phyloP scores from a whole-genome alignment of 129 eudicot species.

The Artemisia tridentata region DNA sequence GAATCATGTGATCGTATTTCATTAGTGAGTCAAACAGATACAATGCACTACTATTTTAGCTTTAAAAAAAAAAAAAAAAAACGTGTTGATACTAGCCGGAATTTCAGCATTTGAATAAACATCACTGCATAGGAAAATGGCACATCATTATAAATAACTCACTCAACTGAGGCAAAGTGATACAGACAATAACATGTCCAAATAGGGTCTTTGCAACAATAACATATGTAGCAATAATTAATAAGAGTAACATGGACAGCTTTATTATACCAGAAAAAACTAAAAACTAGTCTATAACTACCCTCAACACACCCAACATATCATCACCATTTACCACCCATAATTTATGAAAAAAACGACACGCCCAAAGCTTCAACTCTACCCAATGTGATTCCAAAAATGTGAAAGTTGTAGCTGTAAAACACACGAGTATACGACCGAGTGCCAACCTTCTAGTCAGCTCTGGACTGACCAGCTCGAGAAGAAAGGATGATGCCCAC shows the following conservation, averaged over 20 bases:
- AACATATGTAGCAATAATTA: constrained; percentile 3
- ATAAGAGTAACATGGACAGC: constrained; percentile 22
- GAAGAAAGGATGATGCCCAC: constrained; percentile 91
- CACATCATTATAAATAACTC: too few species aligned
- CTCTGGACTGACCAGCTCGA: constrained; percentile 94
- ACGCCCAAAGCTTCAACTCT: constrained; percentile 20
- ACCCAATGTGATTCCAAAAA: constrained; percentile 22
- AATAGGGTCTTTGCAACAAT: neutral
- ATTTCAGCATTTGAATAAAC: too few species aligned
- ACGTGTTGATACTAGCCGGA: too few species aligned
- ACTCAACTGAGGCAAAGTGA: neutral
- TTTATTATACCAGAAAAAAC: constrained; percentile 27
- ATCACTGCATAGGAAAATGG: too few species aligned
- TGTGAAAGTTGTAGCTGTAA: constrained; percentile 27
- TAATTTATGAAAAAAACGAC: constrained; percentile 11
- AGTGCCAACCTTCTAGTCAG: constrained; percentile 40
- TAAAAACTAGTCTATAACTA: constrained; percentile 36
- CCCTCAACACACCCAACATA: constrained; percentile 19
- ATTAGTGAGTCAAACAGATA: too few species aligned
- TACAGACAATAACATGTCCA: neutral
- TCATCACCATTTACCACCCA: constrained; percentile 34
- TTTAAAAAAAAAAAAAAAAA: too few species aligned
- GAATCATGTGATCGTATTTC: too few species aligned
- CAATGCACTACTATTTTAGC: too few species aligned
- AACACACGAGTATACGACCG: neutral